Evolutionary conservation across 805 yeast species (phyloP).

Genomic region (Saccharomycopsis javanensis): DNA sequence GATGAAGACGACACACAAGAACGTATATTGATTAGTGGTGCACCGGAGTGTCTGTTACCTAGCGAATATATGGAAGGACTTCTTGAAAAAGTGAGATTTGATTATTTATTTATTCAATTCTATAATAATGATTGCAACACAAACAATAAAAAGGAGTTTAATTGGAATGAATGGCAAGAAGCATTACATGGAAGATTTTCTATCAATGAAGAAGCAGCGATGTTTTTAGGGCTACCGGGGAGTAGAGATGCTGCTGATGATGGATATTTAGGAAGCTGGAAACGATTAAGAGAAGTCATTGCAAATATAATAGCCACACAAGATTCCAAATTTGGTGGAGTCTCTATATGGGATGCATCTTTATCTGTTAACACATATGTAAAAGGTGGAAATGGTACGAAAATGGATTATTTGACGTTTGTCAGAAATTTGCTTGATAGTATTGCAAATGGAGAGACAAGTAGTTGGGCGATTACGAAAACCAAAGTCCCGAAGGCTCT

Average conservation of each 20-base stretch:
- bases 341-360: conserved; percentile 17
- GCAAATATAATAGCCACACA: neutral
- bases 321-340: conserved; percentile 8
- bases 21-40: conserved; percentile 52
- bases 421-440: neutral
- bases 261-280: conserved; percentile 7
- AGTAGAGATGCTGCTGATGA: conserved; percentile 9
- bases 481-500: too few relatives aligned
- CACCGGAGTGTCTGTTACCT: conserved; percentile 72
- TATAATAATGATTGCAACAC: conserved; percentile 55
- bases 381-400: neutral
- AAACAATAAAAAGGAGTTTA: conserved; percentile 34
- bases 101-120: conserved; percentile 63
- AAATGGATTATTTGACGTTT: neutral
- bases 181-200: conserved; percentile 46
- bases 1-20: conserved; percentile 28
- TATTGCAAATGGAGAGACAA: neutral
- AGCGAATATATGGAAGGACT: conserved; percentile 43
- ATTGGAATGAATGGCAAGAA: conserved; percentile 61
- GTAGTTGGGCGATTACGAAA: neutral
- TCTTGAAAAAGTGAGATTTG: conserved; percentile 50
- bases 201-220: conserved; percentile 56
- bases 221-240: conserved; percentile 72
- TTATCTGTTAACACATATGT: conserved; percentile 6
- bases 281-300: neutral